phyloP scores from a whole-genome alignment of 2,329 filamentous ascomycete species.

The Eurotiales sp. region DNA sequence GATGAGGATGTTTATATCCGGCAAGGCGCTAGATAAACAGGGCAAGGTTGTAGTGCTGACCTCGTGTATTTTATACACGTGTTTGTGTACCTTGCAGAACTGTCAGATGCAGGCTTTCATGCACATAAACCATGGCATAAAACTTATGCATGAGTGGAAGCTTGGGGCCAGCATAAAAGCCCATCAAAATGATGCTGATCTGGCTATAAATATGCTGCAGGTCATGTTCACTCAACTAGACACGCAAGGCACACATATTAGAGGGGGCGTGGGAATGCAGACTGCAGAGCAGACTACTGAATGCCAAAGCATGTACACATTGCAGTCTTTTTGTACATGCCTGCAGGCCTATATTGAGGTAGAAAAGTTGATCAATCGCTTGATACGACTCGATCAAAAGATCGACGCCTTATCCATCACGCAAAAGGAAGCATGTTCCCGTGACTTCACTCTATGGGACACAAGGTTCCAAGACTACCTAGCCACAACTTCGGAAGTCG shows the following conservation, averaged over 20 bases:
- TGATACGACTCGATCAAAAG: background rate
- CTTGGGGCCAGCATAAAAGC: background rate
- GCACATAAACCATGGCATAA: background rate
- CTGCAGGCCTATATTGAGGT: background rate
- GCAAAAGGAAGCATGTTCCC: background rate
- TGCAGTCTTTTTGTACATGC: background rate
- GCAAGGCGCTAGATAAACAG: background rate
- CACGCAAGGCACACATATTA: background rate
- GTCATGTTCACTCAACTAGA: slow-evolving; percentile 4
- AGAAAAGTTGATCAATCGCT: slow-evolving; percentile 4
- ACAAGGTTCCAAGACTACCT: background rate
- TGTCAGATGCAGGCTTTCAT: background rate
- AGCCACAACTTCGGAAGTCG: background rate
- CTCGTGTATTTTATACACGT: slow-evolving; percentile 2
- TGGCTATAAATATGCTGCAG: background rate
- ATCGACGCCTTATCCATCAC: background rate
- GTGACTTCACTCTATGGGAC: background rate
- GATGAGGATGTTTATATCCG: background rate
- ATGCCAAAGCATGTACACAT: background rate
- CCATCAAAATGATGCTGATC: background rate
- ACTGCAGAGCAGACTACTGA: background rate
- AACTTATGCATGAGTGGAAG: slow-evolving; percentile 4
- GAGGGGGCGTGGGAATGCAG: background rate
- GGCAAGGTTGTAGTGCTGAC: slow-evolving; percentile 3
- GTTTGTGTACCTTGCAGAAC: background rate